Percentiles rank a stretch among this genome's conserved stretches.
phyloP scores from a whole-genome alignment of 2,329 filamentous ascomycete genomes.

The Ilyonectria destructans region DNA sequence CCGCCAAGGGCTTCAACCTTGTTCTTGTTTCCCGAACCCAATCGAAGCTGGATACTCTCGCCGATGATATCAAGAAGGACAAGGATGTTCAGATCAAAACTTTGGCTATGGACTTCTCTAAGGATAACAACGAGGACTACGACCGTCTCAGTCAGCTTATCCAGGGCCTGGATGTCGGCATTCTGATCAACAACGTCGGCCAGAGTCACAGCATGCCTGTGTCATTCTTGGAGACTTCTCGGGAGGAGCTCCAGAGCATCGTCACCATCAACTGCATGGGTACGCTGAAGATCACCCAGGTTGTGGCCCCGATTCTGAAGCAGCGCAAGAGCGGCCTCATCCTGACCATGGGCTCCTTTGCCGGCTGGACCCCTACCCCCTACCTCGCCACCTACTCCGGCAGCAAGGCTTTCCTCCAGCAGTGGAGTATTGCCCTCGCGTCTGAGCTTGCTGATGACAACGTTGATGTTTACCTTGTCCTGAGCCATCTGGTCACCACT shows the following conservation, averaged over 20 bases:
- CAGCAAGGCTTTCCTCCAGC: constrained; percentile 97
- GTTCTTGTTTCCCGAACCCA: constrained; percentile 96
- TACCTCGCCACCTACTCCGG: constrained; percentile 96
- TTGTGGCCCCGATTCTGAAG: constrained; percentile 88
- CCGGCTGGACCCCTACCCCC: constrained; percentile 91
- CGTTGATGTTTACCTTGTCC: constrained; percentile 90
- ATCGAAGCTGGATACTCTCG: constrained; percentile 87
- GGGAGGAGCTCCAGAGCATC: constrained; percentile 88
- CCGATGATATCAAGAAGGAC: constrained; percentile 79
- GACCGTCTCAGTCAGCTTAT: constrained; percentile 79
- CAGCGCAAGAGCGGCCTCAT: constrained; percentile 89
- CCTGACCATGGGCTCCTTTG: constrained; percentile 97
- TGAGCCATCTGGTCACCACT: constrained; percentile 94
- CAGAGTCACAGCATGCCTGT: constrained; percentile 95
- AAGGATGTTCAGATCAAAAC: constrained; percentile 79
- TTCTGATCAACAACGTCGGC: constrained; percentile 97
- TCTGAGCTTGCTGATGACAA: constrained; percentile 86
- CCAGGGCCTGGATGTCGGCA: constrained; percentile 83
- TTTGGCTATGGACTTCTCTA: constrained; percentile 92
- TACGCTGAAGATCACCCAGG: constrained; percentile 89
- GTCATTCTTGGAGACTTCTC: constrained; percentile 84
- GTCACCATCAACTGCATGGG: constrained; percentile 96
- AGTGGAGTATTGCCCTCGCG: constrained; percentile 92
- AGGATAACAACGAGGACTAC: constrained; percentile 87
- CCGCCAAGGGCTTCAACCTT: constrained; percentile 93